phyloP scores from a whole-genome alignment of 1,139 yeast genomes.

The Debaryomyces sp. region DNA sequence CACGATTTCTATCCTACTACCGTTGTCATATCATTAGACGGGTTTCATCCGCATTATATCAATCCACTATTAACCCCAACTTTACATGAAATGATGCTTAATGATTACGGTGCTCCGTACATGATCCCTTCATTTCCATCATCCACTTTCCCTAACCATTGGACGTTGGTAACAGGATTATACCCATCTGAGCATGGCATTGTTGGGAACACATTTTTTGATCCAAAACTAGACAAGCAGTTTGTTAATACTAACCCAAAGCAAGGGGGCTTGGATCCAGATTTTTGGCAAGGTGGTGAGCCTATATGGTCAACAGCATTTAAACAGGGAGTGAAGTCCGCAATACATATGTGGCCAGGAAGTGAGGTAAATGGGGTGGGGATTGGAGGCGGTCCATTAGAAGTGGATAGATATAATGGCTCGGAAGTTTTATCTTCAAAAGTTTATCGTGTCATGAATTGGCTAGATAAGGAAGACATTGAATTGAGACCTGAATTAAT shows the following conservation, averaged over 20 bases:
- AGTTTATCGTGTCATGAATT: constrained; percentile 55
- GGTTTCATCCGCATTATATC: constrained; percentile 91
- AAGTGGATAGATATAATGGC: constrained; percentile 65
- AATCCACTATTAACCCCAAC: constrained; percentile 68
- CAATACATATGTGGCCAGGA: constrained; percentile 98
- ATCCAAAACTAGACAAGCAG: constrained; percentile 54
- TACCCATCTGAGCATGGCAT: constrained; percentile 87
- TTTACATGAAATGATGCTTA: constrained; percentile 56
- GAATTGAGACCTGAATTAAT: constrained; percentile 71
- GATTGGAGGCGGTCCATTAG: constrained; percentile 47
- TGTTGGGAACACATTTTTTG: constrained; percentile 81
- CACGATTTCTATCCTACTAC: constrained; percentile 77
- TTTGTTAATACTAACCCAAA: constrained; percentile 67
- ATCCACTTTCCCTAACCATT: constrained; percentile 88
- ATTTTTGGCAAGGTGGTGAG: constrained; percentile 84
- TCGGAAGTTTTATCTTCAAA: constrained; percentile 63
- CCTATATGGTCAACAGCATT: constrained; percentile 84
- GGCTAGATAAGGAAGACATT: constrained; percentile 63
- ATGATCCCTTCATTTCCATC: constrained; percentile 89
- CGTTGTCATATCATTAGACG: constrained; percentile 75
- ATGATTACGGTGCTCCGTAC: constrained; percentile 73
- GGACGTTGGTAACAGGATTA: constrained; percentile 87
- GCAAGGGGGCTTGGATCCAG: constrained; percentile 57
- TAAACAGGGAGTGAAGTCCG: constrained; percentile 63
- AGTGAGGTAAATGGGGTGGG: constrained; percentile 66